phyloP scores from a whole-genome alignment of 2,329 filamentous ascomycete species.

The Pestalotiopsis sp. region DNA sequence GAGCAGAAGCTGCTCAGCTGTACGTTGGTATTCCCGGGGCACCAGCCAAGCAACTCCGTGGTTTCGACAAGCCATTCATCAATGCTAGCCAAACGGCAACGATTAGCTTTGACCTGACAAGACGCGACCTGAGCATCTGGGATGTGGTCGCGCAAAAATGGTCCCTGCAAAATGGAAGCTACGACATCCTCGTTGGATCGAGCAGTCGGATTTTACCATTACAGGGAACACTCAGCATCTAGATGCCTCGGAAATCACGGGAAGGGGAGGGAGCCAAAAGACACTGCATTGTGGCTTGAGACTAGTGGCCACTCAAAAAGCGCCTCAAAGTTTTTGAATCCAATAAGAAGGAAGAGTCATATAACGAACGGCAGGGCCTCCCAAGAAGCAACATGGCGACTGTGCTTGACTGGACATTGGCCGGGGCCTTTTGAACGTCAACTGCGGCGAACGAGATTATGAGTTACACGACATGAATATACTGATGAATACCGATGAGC shows the following conservation, averaged over 20 bases:
- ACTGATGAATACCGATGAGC: not conserved
- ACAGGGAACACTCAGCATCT: conserved; percentile 39
- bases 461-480: not conserved
- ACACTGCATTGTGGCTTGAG: not conserved
- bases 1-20: conserved; percentile 51
- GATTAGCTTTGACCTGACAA: conserved; percentile 56
- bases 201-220: conserved; percentile 50
- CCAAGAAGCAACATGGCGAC: not conserved
- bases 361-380: not conserved
- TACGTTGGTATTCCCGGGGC: conserved; percentile 47
- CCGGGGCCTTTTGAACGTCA: not conserved
- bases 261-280: not conserved
- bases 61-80: conserved; percentile 64
- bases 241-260: conserved; percentile 10
- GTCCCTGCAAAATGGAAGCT: conserved; percentile 50
- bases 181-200: conserved; percentile 47
- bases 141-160: conserved; percentile 64
- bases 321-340: not conserved
- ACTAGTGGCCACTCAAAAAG: not conserved
- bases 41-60: conserved; percentile 63
- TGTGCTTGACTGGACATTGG: not conserved
- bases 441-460: not conserved
- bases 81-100: conserved; percentile 44
- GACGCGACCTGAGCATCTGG: conserved; percentile 70
- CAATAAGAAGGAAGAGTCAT: not conserved